Evolutionary conservation across 2,329 filamentous ascomycete species (phyloP), one percentile per base, ranked within the genome.

Genomic region (Paracamarosporium sp.): DNA sequence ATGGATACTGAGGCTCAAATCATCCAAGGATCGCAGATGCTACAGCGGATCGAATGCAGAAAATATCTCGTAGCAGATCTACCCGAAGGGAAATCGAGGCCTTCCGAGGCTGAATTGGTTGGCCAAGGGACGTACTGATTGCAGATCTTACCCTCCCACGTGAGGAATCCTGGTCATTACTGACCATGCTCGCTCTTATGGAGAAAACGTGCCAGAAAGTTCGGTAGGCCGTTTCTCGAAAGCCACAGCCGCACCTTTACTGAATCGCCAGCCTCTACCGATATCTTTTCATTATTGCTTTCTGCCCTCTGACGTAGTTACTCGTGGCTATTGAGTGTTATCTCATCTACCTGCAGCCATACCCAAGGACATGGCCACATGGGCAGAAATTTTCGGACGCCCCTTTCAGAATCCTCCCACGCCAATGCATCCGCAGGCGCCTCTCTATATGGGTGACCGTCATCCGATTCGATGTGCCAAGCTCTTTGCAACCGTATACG

Each of bases 381-480:
- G 43, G 36, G 25, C 27, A 53, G 55, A 44, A 48, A 46, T 28
- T 11, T 38, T 33, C 33, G 45, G 22, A 45, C n/a, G 41, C 22
- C n/a, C 24, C 12, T 40, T 20, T 41, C 41, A 48, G 22, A 15
- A 45, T 9, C 30, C 27, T 36, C 24, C 41, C 55, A 45, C 44
- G 36, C 44, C 22, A n/a, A 15, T 11, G 22, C 43, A 27, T 27
- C 27, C 43, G 17, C 27, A 30, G 12, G 12, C n/a, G 17, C n/a
- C 31, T 35, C 22, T 28, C 31, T 5, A 36, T 15, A 44, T 47
- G 47, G 33, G 44, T 36, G 27, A 17, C 28, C 31, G 25, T 30
- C 36, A 50, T 43, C 48, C n/a, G 13, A 53, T 53, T 53, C 31
- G 43, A 48, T 50, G n/a, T 41, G 56, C 56, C 56, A 59, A 59